A percentile compares a stretch with the other conserved stretches of the same genome.
phyloP scores from a whole-genome alignment of 1,139 yeast species.

The Ogataea hybrid region DNA sequence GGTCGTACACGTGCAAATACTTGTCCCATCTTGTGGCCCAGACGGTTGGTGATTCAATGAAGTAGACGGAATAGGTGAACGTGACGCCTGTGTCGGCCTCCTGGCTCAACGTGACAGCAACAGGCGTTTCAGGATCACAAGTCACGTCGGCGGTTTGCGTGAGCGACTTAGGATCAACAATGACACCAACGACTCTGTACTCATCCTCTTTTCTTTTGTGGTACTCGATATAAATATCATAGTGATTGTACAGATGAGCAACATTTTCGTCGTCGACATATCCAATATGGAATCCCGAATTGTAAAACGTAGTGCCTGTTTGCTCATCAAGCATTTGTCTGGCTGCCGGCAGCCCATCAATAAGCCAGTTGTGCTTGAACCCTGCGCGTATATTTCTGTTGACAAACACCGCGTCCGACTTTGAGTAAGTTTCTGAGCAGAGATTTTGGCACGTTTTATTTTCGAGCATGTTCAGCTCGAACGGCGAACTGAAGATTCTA shows the following conservation, averaged over 20 bases:
- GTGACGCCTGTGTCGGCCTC: constrained; percentile 43
- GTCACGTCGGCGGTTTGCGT: constrained; percentile 37
- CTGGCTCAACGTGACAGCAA: constrained; percentile 43
- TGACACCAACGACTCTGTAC: constrained; percentile 88
- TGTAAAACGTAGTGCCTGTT: constrained; percentile 62
- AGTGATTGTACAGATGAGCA: constrained; percentile 71
- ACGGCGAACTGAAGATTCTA: constrained; percentile 91
- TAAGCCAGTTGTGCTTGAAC: constrained; percentile 86
- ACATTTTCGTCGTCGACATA: constrained; percentile 46
- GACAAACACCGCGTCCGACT: constrained; percentile 69
- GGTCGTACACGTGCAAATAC: constrained; percentile 86
- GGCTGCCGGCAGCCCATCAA: constrained; percentile 96
- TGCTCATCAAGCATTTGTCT: constrained; percentile 51
- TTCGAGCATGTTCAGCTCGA: constrained; percentile 73
- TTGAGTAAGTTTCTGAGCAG: constrained; percentile 60
- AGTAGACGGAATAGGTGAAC: constrained; percentile 64
- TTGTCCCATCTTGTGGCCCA: constrained; percentile 99
- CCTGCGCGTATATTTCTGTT: constrained; percentile 77
- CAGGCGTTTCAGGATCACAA: constrained; percentile 35
- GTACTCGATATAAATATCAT: constrained; percentile 73
- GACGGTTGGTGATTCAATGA: constrained; percentile 65
- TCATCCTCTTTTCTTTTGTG: constrained; percentile 69
- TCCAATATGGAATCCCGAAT: constrained; percentile 83
- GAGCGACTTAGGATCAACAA: constrained; percentile 68
- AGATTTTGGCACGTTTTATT: constrained; percentile 62